A percentile compares a stretch with the other conserved stretches of the same genome.
phyloP scores from a whole-genome alignment of 75 land plant genomes.

The Azolla pinnata region DNA sequence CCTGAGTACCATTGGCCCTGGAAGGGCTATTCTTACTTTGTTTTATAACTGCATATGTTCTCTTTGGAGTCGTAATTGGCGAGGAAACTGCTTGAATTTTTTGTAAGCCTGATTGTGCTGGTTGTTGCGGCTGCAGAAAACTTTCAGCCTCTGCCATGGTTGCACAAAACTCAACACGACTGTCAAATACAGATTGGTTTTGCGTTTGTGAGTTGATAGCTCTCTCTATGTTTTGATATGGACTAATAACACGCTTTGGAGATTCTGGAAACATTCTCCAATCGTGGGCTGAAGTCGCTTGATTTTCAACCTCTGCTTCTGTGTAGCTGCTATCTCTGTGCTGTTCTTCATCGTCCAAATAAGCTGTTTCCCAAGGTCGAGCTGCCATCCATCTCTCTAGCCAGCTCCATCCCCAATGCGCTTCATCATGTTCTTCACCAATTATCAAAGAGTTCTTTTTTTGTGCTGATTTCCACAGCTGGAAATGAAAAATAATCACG shows the following conservation, averaged over 20 bases:
- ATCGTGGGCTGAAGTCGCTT: too few relatives aligned
- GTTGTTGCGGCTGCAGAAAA: neutral
- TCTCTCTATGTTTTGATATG: neutral
- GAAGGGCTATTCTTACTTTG: too few relatives aligned
- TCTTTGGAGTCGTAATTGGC: neutral
- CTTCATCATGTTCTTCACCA: constrained; percentile 14
- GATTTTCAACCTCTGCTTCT: constrained; percentile 3
- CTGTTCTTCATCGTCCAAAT: neutral
- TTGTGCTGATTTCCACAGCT: constrained; percentile 20
- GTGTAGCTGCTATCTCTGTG: neutral
- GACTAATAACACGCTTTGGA: neutral
- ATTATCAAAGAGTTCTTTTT: constrained; percentile 18
- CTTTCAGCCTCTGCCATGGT: neutral
- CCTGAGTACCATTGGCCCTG: too few relatives aligned
- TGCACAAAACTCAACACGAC: neutral
- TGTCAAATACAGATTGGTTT: neutral
- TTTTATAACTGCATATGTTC: neutral
- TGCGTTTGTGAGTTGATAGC: neutral
- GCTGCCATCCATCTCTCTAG: constrained; percentile 34
- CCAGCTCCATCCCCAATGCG: constrained; percentile 41
- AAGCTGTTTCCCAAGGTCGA: constrained; percentile 28
- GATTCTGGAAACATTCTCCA: neutral
- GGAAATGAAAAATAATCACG: neutral
- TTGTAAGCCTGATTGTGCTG: neutral
- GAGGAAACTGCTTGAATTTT: neutral